A percentile compares a stretch with the other conserved stretches of the same genome.
phyloP scores from a whole-genome alignment of 2,329 filamentous ascomycete species.

The Byssoonygena ceratinophila region DNA sequence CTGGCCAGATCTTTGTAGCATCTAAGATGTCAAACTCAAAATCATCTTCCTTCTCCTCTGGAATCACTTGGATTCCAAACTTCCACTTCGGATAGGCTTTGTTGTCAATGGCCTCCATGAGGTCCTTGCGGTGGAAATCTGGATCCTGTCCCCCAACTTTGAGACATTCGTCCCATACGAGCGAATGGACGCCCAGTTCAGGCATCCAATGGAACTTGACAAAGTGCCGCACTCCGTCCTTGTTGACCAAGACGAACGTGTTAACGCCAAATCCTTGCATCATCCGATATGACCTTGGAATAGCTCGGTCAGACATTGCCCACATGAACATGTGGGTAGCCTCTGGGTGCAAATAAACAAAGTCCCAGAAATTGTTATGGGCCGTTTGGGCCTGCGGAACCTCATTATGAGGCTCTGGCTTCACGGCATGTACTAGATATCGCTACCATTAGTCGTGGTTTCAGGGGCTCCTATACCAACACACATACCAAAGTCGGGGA shows the following conservation, averaged over 20 bases:
- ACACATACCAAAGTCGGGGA: slow-evolving; percentile 49
- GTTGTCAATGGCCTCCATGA: slow-evolving; percentile 61
- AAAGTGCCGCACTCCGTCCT: slow-evolving; percentile 57
- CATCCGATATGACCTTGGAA: slow-evolving; percentile 67
- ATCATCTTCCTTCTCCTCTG: slow-evolving; percentile 59
- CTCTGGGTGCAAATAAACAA: slow-evolving; percentile 56
- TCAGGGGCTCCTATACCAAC: neutral
- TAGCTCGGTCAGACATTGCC: slow-evolving; percentile 63
- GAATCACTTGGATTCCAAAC: slow-evolving; percentile 69
- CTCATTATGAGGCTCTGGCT: slow-evolving; percentile 61
- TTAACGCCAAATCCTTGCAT: slow-evolving; percentile 83
- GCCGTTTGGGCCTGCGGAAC: slow-evolving; percentile 60
- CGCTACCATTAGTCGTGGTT: neutral
- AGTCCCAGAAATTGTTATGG: slow-evolving; percentile 72
- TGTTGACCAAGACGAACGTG: slow-evolving; percentile 60
- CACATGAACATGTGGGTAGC: slow-evolving; percentile 71
- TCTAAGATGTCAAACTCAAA: slow-evolving; percentile 83
- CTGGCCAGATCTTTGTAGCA: slow-evolving; percentile 76
- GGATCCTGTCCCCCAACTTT: slow-evolving; percentile 66
- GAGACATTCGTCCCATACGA: slow-evolving; percentile 68
- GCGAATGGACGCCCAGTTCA: slow-evolving; percentile 61
- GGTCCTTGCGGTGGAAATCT: slow-evolving; percentile 70
- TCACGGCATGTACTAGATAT: slow-evolving; percentile 42
- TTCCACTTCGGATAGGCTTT: slow-evolving; percentile 67
- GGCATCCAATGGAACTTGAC: slow-evolving; percentile 72